phyloP scores from a whole-genome alignment of 108 stramenopile genomes.

The Cyclotella cryptica region DNA sequence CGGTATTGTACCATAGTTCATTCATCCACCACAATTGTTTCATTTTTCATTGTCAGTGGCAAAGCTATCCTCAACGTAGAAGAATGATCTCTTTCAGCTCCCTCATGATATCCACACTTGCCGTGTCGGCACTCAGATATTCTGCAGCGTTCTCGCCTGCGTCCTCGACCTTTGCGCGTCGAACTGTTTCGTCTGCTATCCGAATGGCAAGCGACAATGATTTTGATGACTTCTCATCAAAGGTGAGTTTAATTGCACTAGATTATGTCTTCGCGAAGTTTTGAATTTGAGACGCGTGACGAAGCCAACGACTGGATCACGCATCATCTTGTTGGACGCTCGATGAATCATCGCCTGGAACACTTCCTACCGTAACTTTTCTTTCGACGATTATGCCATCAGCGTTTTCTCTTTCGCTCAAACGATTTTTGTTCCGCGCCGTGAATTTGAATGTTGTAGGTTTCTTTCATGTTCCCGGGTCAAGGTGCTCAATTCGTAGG shows the following conservation, averaged over 20 bases:
- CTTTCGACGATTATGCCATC: neutral
- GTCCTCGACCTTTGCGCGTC: constrained; percentile 53
- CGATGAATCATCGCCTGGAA: neutral
- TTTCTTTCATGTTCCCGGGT: constrained; percentile 96
- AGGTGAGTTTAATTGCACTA: constrained; percentile 48
- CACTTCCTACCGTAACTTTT: neutral
- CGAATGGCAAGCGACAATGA: constrained; percentile 77
- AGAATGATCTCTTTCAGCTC: constrained; percentile 42
- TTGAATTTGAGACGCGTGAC: neutral
- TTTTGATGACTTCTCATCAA: constrained; percentile 86
- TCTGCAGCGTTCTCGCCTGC: constrained; percentile 67
- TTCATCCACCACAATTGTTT: neutral
- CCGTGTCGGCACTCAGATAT: constrained; percentile 42
- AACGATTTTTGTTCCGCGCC: neutral
- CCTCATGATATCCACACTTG: constrained; percentile 43
- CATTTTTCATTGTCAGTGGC: neutral
- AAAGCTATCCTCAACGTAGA: neutral
- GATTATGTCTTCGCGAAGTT: neutral
- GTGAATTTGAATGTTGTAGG: constrained; percentile 29
- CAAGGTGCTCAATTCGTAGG: constrained; percentile 94
- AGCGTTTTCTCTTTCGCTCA: neutral
- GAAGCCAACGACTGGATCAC: neutral
- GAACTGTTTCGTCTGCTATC: constrained; percentile 30
- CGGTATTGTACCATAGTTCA: neutral
- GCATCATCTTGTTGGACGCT: neutral